A percentile compares a stretch with the other conserved stretches of the same genome.
phyloP scores from a whole-genome alignment of 495 filamentous ascomycete genomes.

The Symbiotaphrina buchneri region DNA sequence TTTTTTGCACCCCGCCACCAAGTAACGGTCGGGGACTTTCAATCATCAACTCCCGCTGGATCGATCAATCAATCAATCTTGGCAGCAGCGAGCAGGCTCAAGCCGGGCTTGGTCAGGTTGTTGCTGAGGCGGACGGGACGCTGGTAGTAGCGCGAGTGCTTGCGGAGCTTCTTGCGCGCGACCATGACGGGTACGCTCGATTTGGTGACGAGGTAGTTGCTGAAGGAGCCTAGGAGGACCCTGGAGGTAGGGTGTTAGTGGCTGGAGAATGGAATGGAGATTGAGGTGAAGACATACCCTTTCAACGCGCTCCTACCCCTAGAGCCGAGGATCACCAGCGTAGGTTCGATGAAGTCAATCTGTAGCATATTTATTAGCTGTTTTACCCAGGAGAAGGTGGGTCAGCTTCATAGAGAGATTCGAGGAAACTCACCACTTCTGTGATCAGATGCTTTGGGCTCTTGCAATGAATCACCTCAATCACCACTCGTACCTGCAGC shows the following conservation, averaged over 20 bases:
- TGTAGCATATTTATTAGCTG: slow-evolving; percentile 9
- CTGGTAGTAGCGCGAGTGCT: too few species aligned
- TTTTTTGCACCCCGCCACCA: too few species aligned
- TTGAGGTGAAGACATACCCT: slow-evolving; percentile 36
- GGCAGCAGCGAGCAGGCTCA: too few species aligned
- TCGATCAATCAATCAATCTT: too few species aligned
- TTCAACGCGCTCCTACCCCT: slow-evolving; percentile 79
- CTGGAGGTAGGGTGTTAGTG: slow-evolving; percentile 17
- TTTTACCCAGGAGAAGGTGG: not conserved
- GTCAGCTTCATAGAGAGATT: not conserved
- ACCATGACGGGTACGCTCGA: slow-evolving; percentile 94
- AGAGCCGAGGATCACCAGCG: slow-evolving; percentile 81
- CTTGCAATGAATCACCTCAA: slow-evolving; percentile 97
- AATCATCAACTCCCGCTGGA: too few species aligned
- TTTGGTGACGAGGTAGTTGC: slow-evolving; percentile 90
- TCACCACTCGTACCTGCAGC: slow-evolving; percentile 72
- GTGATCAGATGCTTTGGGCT: slow-evolving; percentile 39
- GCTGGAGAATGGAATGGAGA: not conserved
- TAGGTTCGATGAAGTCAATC: slow-evolving; percentile 81
- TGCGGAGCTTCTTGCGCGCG: slow-evolving; percentile 55
- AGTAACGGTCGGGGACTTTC: too few species aligned
- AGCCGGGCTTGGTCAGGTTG: too few species aligned
- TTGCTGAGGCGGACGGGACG: too few species aligned
- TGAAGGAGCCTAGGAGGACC: slow-evolving; percentile 84
- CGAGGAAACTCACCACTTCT: slow-evolving; percentile 14